phyloP scores from a whole-genome alignment of 202 grass and related monocot genomes.

The Zoysia matrella region DNA sequence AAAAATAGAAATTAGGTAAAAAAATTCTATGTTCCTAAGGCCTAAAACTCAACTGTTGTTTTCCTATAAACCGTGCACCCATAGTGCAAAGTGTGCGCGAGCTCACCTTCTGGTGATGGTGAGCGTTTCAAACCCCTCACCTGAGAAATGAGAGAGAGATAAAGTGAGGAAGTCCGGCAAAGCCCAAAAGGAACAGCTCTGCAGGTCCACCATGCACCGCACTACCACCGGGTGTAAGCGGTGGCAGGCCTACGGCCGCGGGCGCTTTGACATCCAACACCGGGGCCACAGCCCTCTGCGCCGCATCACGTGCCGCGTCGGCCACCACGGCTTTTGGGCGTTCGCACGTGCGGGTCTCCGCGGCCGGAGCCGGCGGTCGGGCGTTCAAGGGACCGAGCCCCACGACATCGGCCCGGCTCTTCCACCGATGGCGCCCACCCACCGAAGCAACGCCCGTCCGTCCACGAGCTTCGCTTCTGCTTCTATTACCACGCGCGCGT shows the following conservation, averaged over 20 bases:
- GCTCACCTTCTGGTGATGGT: neutral
- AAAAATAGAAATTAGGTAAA: no score
- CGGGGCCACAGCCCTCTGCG: slow-evolving; percentile 7
- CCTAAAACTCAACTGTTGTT: no score
- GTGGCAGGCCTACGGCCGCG: neutral
- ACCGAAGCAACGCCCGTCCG: no score
- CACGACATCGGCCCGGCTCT: neutral
- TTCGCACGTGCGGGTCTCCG: slow-evolving; percentile 43
- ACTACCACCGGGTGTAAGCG: neutral
- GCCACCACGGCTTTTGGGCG: neutral
- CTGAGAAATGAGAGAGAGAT: neutral
- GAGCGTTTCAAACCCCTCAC: neutral
- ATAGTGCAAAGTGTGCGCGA: neutral
- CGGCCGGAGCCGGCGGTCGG: no score
- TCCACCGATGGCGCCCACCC: slow-evolving; percentile 31
- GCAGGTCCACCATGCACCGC: slow-evolving; percentile 34
- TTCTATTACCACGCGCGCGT: neutral
- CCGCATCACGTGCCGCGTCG: slow-evolving; percentile 10
- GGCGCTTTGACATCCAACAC: slow-evolving; percentile 22
- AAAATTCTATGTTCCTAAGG: no score
- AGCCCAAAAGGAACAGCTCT: neutral
- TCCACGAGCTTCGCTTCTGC: no score
- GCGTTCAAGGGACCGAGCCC: no score
- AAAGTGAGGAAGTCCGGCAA: neutral
- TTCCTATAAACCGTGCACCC: neutral